Conservation (phyloP, 2,329 filamentous ascomycete genomes). For the Alternaria sp. region DNA sequence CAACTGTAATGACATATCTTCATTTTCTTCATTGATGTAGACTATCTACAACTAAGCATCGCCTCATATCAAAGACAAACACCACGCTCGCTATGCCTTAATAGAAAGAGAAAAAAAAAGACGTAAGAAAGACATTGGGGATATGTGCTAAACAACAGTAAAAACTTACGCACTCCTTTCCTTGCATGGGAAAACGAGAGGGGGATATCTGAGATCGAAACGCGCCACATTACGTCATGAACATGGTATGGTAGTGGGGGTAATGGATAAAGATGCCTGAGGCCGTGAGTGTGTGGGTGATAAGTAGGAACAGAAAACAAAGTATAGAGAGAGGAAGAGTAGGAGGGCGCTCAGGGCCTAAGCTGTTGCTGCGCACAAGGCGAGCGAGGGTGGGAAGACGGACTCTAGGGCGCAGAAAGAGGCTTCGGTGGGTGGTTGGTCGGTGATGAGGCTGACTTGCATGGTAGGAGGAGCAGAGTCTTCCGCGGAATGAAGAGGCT, state of each 20-base stretch:
- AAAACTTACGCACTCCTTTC: no score
- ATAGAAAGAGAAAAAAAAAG: no score
- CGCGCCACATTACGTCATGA: constrained; percentile 13
- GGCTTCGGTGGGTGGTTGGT: background rate
- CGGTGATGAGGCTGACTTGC: background rate
- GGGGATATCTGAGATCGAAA: constrained; percentile 8
- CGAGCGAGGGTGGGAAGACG: constrained; percentile 3
- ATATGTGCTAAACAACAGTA: no score
- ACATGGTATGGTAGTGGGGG: background rate
- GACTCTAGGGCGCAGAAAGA: constrained; percentile 8
- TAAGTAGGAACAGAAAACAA: background rate
- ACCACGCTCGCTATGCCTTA: background rate
- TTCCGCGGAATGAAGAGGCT: background rate
- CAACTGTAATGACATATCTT: background rate
- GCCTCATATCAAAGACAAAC: background rate
- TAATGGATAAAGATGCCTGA: background rate
- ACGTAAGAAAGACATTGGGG: background rate
- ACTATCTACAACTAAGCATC: background rate
- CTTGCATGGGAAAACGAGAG: no score
- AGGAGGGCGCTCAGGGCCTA: background rate
- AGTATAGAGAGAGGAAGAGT: background rate
- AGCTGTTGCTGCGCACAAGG: constrained; percentile 5
- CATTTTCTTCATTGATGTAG: background rate
- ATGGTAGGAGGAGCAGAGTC: background rate
- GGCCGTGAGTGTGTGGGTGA: constrained; percentile 2